phyloP scores from a whole-genome alignment of 2,329 filamentous ascomycete genomes.

The Thielaviopsis euricoi region DNA sequence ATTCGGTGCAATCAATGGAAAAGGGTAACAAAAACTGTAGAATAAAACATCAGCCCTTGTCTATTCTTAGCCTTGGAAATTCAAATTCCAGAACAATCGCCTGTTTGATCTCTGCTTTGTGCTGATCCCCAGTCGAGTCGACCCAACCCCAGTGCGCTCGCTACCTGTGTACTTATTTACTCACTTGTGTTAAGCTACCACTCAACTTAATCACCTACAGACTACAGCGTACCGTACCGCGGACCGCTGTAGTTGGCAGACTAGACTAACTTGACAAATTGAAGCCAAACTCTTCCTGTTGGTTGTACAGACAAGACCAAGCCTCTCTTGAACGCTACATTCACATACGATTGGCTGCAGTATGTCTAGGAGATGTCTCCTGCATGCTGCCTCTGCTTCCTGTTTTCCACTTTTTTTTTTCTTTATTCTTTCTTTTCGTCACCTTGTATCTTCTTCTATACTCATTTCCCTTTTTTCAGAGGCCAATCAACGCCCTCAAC shows the following conservation, averaged over 20 bases:
- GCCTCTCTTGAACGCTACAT: background rate
- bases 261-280: background rate
- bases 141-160: too few species aligned
- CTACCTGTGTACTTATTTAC: too few species aligned
- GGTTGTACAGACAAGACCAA: background rate
- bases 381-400: background rate
- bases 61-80: too few species aligned
- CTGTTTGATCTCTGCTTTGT: background rate
- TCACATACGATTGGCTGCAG: background rate
- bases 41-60: too few species aligned
- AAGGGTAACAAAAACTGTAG: background rate
- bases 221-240: too few species aligned
- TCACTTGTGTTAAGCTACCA: too few species aligned
- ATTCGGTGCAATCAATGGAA: too few species aligned
- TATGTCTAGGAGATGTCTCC: background rate
- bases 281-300: background rate
- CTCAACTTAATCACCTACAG: too few species aligned
- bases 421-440: too few species aligned
- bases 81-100: background rate
- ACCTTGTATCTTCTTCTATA: too few species aligned
- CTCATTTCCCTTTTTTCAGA: too few species aligned
- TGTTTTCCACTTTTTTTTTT: background rate
- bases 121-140: background rate
- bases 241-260: background rate
- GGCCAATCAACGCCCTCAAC: too few species aligned